These are phyloP conservation scores for Botrytis pseudocinerea DNA, from an alignment of 2,329 filamentous ascomycete genomes.

Conservation along the genomic window DNA sequence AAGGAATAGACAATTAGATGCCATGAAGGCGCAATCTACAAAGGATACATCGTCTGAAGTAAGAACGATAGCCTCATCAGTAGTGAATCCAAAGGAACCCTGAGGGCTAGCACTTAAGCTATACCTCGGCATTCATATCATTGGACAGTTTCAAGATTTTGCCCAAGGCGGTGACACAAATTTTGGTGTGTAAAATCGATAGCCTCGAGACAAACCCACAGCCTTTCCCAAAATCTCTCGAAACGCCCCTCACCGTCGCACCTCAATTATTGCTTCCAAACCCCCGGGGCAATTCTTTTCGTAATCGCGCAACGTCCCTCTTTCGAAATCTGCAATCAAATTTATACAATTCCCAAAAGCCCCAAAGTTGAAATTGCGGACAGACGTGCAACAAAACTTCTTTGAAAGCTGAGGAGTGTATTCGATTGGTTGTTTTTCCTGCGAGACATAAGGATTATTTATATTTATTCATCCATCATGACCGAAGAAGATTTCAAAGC, in stretches of 20 bases:
- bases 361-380: not conserved
- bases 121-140: constrained; percentile 1
- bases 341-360: not conserved
- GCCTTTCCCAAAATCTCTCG: not conserved
- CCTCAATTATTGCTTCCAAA: not conserved
- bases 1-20: not conserved
- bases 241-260: not conserved
- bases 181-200: not conserved
- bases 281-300: not conserved
- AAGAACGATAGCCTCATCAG: not conserved
- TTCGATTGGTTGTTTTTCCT: not conserved
- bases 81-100: not conserved
- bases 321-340: not conserved
- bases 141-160: not conserved
- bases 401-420: not conserved
- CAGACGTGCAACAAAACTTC: not conserved
- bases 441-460: not conserved
- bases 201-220: constrained; percentile 3
- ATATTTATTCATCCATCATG: not conserved
- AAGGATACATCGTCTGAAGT: not conserved
- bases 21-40: not conserved
- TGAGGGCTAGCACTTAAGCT: not conserved
- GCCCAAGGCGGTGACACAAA: not conserved
- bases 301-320: not conserved
- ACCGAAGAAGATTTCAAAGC: not conserved